Conservation (phyloP, 2,329 filamentous ascomycete species). For the Epichloe coenophiala region DNA sequence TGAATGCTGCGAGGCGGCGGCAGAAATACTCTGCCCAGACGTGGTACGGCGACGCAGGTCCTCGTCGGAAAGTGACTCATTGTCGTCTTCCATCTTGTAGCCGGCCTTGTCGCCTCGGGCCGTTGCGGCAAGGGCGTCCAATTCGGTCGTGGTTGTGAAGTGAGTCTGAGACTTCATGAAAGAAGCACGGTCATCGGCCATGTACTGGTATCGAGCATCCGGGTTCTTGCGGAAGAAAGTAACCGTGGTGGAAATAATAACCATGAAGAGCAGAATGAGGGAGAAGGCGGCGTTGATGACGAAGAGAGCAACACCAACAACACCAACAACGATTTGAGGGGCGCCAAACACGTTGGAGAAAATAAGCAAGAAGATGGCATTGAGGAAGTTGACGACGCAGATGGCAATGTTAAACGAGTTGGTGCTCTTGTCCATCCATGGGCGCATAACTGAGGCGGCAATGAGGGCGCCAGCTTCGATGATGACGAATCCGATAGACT, state of each 20-base stretch:
- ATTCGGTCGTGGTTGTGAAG: conserved; percentile 62
- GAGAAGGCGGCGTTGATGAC: conserved; percentile 76
- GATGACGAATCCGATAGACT: conserved; percentile 71
- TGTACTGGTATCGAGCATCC: conserved; percentile 87
- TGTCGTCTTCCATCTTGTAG: conserved; percentile 30
- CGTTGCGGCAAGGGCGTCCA: conserved; percentile 79
- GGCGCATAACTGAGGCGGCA: conserved; percentile 63
- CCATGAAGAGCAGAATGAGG: conserved; percentile 67
- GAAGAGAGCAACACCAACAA: conserved; percentile 84
- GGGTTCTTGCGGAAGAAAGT: conserved; percentile 87
- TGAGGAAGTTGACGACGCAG: conserved; percentile 78
- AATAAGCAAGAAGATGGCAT: conserved; percentile 76
- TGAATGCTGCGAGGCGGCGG: conserved; percentile 17
- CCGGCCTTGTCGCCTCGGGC: conserved; percentile 68
- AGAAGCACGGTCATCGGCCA: conserved; percentile 89
- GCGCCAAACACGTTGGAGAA: conserved; percentile 81
- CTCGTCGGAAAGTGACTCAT: conserved; percentile 26
- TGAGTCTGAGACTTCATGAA: conserved; percentile 95
- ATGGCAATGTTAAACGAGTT: conserved; percentile 95
- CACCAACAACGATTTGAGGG: conserved; percentile 69
- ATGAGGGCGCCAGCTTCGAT: conserved; percentile 72
- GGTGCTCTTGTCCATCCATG: conserved; percentile 98
- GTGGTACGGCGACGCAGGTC: conserved; percentile 22
- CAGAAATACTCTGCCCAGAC: conserved; percentile 14
- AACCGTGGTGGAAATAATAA: conserved; percentile 46